Evolutionary conservation across 2,329 filamentous ascomycete species (phyloP).

Genomic region (Verticillium tricorpus): DNA sequence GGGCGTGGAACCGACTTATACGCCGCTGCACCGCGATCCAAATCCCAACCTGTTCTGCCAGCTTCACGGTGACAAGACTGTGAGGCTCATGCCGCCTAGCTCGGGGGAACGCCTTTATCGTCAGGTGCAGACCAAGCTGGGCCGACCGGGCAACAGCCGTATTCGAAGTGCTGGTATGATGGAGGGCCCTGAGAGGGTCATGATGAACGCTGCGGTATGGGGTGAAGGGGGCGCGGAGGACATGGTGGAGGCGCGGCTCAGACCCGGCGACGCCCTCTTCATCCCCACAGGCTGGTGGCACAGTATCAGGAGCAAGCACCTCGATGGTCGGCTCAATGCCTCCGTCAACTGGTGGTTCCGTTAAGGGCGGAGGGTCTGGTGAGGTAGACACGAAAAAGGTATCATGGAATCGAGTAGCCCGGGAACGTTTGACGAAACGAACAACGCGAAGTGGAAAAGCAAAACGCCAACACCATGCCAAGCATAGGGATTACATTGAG

Average conservation of each 20-base stretch:
- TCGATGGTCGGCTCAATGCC: conserved; percentile 30
- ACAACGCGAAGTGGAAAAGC: neutral
- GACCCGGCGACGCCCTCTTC: conserved; percentile 67
- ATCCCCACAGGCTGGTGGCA: conserved; percentile 60
- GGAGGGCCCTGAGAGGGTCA: conserved; percentile 65
- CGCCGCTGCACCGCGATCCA: conserved; percentile 85
- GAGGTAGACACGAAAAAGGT: neutral
- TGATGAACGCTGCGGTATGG: conserved; percentile 71
- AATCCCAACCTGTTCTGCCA: conserved; percentile 93
- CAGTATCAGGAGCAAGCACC: conserved; percentile 34
- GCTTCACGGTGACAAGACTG: conserved; percentile 64
- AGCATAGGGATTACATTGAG: no score
- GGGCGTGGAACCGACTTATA: conserved; percentile 80
- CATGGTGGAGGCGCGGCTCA: conserved; percentile 50
- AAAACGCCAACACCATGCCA: neutral
- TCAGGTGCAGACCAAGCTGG: conserved; percentile 37
- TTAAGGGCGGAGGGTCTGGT: conserved; percentile 13
- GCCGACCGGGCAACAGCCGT: conserved; percentile 33
- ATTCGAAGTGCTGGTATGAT: conserved; percentile 88
- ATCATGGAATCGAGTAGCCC: neutral
- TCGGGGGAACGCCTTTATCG: conserved; percentile 62
- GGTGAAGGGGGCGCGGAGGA: conserved; percentile 25
- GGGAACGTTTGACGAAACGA: neutral
- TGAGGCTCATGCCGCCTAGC: conserved; percentile 66
- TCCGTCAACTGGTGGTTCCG: conserved; percentile 45